phyloP scores from a whole-genome alignment of 2,329 filamentous ascomycete genomes.

The Pseudogymnoascus pannorum region DNA sequence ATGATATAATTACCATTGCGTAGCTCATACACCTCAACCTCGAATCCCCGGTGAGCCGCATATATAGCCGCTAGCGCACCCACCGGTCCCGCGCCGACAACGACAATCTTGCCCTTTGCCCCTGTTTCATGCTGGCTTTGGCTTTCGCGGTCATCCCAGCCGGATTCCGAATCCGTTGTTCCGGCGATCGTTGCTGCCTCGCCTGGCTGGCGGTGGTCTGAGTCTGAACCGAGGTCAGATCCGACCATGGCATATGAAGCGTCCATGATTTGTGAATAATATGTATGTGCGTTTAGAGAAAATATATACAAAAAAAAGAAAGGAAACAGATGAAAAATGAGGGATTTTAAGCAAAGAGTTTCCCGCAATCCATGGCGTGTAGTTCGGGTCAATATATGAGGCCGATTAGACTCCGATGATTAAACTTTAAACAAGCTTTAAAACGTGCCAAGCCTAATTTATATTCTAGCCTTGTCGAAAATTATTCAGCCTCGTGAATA shows the following conservation, averaged over 20 bases:
- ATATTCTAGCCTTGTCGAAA: neutral
- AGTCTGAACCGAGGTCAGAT: neutral
- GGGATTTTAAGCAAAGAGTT: neutral
- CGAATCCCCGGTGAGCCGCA: conserved; percentile 76
- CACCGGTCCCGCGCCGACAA: conserved; percentile 90
- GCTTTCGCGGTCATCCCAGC: neutral
- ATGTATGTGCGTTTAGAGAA: neutral
- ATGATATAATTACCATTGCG: conserved; percentile 59
- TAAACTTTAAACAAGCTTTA: neutral
- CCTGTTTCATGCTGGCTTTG: neutral
- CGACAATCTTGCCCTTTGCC: conserved; percentile 35
- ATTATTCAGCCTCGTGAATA: neutral
- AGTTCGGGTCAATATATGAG: neutral
- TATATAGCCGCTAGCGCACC: conserved; percentile 89
- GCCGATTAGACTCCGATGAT: neutral
- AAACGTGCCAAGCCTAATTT: neutral
- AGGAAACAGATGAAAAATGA: neutral
- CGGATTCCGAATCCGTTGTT: neutral
- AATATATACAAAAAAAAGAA: neutral
- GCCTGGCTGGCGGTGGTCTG: neutral
- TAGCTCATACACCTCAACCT: conserved; percentile 92
- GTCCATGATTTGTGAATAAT: neutral
- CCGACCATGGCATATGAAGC: neutral
- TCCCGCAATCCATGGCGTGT: neutral
- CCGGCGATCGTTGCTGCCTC: neutral